Evolutionary conservation across 306 rosid genomes (phyloP), one percentile per base, ranked within the genome.

Genomic region (Cucumis cinereus): DNA sequence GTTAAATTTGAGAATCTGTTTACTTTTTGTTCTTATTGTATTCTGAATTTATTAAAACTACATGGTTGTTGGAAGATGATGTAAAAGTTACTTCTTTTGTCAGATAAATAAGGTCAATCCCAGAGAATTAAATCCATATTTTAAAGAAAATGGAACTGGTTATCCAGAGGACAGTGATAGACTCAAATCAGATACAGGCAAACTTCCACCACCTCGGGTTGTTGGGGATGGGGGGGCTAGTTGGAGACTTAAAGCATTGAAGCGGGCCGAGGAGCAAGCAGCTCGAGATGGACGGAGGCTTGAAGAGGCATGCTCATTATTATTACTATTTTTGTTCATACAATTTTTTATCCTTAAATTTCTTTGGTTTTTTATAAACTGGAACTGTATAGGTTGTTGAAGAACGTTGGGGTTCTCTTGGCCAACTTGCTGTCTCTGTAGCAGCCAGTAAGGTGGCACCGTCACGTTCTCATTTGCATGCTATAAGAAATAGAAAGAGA

Each of bases 181-280:
- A 50, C 84, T 79, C 61, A 85, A 82, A 74, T 76, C 77, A 76
- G 86, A 83, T 74, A 83, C 67, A 36, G 83, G 76, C 20, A 38
- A 78, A 81, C 87, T 85, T 83, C 80, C 85, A 33, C 83, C 93
- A 82, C 88, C 93, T 77, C 86, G 96, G 7, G 80, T 88, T 81
- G 89, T 94, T 82, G 97, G 98, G 71, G 98, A 91, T 81, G 98
- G 97, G 68, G 98, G 97, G 23, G 96, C 96, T 45, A 94, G 96
- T 82, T 94, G 98, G 98, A 91, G 95, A 81, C 91, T 90, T 59
- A 94, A 94, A 89, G 98, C 98, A 17, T 79, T 90, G 88, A 94
- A 91, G 78, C 97, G 98, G 49, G 96, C 98, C 26, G 85, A 89
- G 84, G 96, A 94, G 82, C 97, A 91, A 85, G 96, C 96, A 64